Conservation (phyloP, 441 rosid genomes). For the Populus hybrid region DNA sequence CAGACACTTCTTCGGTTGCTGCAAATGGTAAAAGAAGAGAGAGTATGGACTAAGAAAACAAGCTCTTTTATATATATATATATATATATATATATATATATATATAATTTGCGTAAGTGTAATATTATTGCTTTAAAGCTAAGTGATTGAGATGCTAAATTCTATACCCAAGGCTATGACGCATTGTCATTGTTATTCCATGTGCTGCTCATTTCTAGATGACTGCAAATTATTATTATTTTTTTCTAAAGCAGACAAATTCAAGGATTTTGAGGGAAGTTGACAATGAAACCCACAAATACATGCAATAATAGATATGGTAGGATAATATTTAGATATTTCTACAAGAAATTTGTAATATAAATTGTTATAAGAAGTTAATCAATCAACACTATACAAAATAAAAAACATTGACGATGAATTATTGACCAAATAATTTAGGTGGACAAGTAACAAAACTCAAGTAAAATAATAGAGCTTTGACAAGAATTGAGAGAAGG, state of each 20-base stretch:
- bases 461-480: background rate
- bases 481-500: background rate
- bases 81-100: no score
- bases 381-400: background rate
- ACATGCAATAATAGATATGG: conserved; percentile 17
- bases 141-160: conserved; percentile 10
- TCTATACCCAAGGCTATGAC: background rate
- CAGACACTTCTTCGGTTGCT: conserved; percentile 23
- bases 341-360: background rate
- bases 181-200: conserved; percentile 4
- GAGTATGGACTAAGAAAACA: conserved; percentile 3
- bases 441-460: background rate
- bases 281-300: background rate
- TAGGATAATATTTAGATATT: background rate
- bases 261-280: background rate
- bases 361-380: no score
- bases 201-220: conserved; percentile 12
- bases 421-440: background rate
- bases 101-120: background rate
- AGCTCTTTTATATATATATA: no score
- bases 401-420: background rate
- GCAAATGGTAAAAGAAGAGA: background rate
- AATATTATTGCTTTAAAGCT: conserved; percentile 9
- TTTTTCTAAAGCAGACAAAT: background rate
- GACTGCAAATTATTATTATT: background rate